phyloP scores from a whole-genome alignment of 1,139 yeast genomes.

The Citeromyces hawaiiensis region DNA sequence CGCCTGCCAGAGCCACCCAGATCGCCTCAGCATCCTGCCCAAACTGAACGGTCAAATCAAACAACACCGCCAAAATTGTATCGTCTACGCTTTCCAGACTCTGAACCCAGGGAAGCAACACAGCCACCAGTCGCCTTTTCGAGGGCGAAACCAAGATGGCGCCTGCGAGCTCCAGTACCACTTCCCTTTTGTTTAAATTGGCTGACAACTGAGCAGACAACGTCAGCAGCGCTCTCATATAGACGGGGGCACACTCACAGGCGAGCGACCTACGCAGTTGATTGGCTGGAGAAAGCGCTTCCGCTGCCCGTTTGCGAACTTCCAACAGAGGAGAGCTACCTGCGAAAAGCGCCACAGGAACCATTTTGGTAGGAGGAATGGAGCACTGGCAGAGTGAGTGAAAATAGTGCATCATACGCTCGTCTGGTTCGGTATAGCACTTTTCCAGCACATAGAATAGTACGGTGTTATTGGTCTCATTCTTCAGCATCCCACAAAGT shows the following conservation, averaged over 20 bases:
- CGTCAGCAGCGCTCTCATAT: conserved; percentile 64
- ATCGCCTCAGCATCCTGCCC: conserved; percentile 84
- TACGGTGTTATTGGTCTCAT: not conserved
- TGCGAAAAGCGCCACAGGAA: not conserved
- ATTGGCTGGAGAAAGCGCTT: not conserved
- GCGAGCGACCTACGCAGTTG: not conserved
- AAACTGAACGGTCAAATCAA: conserved; percentile 74
- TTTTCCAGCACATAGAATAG: conserved; percentile 45
- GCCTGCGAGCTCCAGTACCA: conserved; percentile 64
- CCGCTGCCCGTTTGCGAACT: not conserved
- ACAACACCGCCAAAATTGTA: conserved; percentile 72
- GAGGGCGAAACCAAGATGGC: conserved; percentile 51
- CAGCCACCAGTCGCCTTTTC: conserved; percentile 63
- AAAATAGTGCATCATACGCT: conserved; percentile 53
- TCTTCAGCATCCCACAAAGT: conserved; percentile 14
- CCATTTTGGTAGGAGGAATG: not conserved
- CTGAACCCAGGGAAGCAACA: conserved; percentile 84
- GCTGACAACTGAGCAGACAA: conserved; percentile 47
- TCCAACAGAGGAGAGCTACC: not conserved
- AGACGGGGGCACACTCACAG: conserved; percentile 26
- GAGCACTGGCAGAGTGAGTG: conserved; percentile 26
- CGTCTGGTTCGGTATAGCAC: conserved; percentile 48
- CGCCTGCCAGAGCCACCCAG: conserved; percentile 86
- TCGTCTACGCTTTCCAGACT: conserved; percentile 49
- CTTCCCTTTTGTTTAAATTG: conserved; percentile 35